Base-by-base conservation (phyloP, 768 basidiomycete species). In the Phlegmacium glaucopus region DNA sequence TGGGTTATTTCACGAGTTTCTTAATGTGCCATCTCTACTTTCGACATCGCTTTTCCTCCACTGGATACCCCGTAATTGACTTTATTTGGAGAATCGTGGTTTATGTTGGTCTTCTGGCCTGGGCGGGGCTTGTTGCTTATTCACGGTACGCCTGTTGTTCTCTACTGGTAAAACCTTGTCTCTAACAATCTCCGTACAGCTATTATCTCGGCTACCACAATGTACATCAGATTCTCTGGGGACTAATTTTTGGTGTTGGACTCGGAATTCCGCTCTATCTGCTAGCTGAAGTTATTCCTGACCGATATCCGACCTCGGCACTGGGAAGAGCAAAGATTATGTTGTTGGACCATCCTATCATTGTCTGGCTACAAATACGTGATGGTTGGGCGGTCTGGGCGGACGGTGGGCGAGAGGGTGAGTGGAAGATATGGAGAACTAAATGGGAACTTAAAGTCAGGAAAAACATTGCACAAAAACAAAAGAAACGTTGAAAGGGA, bases 1-100 rank as follows among this genome's bases (percentile, higher is more conserved):
- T 93, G 90, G 90, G 82, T 12, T 93, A 87, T 65, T 92, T 93
- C 53, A 74, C 84, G 5, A 72, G 87, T 0, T 93, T 92, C 63
- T 63, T 92, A 37, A 59, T 83, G 36, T 80, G 85, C 58, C 90
- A 93, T 65, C 59, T 92, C 41, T 77, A 76, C 52, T 83, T 81
- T 52, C 79, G 80, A 29, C 88, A 91, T 56, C 74, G 75, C 3
- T 89, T 58, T 47, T 22, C 57, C n/a, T 64, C 79, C 3, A 80
- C 77, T 1, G 85, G 85, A 6, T 72, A 45, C 22, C 43, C 48
- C 9, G 13, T 77, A 9, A 50, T 89, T 7, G 86, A 91, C 59
- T 52, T 50, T n/a, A 56, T 75, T 1, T 80, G 77, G 63, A 71
- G 78, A 47, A 16, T 60, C 4, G 18, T 62, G 0, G 64, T 87